Evolutionary conservation across 352 stramenopile genomes (phyloP).

Genomic region (Globisporangium irregulare): DNA sequence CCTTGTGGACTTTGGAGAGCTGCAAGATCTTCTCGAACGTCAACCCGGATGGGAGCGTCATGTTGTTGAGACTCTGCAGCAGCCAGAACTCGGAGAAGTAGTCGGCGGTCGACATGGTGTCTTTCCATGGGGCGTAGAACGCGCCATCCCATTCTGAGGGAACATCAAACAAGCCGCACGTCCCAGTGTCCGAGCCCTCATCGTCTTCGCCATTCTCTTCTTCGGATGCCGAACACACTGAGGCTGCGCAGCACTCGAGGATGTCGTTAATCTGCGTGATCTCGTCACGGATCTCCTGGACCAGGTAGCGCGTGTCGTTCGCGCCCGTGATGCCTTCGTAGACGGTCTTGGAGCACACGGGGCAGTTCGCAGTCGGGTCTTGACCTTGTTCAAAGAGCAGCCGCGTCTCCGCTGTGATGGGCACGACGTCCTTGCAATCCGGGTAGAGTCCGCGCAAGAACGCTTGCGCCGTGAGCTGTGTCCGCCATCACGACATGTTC

Average conservation of each 20-base stretch:
- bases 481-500: conserved; percentile 9
- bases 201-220: not conserved
- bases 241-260: conserved; percentile 57
- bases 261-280: conserved; percentile 59
- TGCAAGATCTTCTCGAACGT: conserved; percentile 61
- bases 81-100: conserved; percentile 80
- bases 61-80: conserved; percentile 77
- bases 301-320: conserved; percentile 51
- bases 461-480: conserved; percentile 55
- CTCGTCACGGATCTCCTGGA: conserved; percentile 52
- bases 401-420: conserved; percentile 51
- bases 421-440: conserved; percentile 47
- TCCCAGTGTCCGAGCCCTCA: not conserved
- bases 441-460: conserved; percentile 59
- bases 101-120: conserved; percentile 59
- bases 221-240: conserved; percentile 31
- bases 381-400: conserved; percentile 76
- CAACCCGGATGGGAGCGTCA: conserved; percentile 55
- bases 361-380: conserved; percentile 60
- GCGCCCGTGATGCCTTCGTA: conserved; percentile 71
- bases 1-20: conserved; percentile 59
- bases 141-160: conserved; percentile 61
- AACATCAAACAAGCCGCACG: conserved; percentile 63
- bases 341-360: conserved; percentile 61
- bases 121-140: conserved; percentile 77